phyloP scores from a whole-genome alignment of 2,329 filamentous ascomycete species.

The Claviceps paspali region DNA sequence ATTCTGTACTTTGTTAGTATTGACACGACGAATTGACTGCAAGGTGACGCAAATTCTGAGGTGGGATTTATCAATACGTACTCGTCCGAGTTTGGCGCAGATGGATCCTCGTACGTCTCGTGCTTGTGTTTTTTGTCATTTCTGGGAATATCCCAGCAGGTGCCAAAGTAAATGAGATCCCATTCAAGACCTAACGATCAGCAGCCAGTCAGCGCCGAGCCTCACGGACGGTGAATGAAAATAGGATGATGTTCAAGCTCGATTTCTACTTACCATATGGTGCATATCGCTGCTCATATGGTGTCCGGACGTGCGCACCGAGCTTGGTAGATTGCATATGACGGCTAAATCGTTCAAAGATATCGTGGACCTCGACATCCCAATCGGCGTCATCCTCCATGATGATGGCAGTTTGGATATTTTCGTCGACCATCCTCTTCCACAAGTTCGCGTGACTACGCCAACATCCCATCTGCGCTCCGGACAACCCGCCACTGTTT shows the following conservation, averaged over 20 bases:
- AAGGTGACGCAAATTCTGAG: too few relatives aligned
- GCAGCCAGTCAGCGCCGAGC: too few relatives aligned
- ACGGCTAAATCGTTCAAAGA: neutral
- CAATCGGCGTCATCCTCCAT: slow-evolving; percentile 3
- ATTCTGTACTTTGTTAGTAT: neutral
- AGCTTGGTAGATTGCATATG: neutral
- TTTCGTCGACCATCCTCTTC: slow-evolving; percentile 1
- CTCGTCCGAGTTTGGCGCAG: neutral
- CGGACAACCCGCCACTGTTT: too few relatives aligned
- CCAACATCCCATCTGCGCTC: slow-evolving; percentile 2
- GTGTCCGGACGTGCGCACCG: neutral
- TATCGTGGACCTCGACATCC: slow-evolving; percentile 1
- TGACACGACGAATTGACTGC: too few relatives aligned
- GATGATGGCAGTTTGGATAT: slow-evolving; percentile 1
- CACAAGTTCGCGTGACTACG: slow-evolving; percentile 1
- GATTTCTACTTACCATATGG: slow-evolving; percentile 4
- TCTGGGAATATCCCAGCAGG: slow-evolving; percentile 3
- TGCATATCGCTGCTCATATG: neutral
- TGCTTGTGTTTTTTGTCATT: neutral
- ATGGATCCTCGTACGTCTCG: neutral
- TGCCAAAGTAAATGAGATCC: slow-evolving; percentile 1
- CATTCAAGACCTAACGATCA: slow-evolving; percentile 2
- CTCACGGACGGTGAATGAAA: too few relatives aligned
- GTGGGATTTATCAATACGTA: too few relatives aligned
- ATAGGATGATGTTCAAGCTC: too few relatives aligned